These are phyloP conservation scores for Pseudogymnoascus pannorum DNA, from an alignment of 2,329 filamentous ascomycete species.

Conservation along the genomic window DNA sequence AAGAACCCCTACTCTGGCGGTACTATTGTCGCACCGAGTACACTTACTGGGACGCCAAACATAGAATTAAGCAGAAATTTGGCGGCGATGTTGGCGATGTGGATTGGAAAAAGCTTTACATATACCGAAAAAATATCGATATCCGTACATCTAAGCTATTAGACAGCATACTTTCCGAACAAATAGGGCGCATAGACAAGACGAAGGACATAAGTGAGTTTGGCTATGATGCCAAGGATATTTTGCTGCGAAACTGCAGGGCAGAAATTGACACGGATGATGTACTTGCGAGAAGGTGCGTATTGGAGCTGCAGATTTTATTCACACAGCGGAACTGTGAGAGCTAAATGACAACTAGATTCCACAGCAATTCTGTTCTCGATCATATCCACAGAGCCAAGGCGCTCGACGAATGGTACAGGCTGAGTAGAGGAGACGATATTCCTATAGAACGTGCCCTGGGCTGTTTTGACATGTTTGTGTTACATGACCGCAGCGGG, in stretches of 20 bases:
- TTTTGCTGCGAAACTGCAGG: slow-evolving; percentile 60
- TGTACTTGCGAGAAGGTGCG: slow-evolving; percentile 63
- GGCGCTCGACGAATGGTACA: slow-evolving; percentile 71
- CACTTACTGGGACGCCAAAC: slow-evolving; percentile 64
- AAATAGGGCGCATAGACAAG: slow-evolving; percentile 60
- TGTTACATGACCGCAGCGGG: slow-evolving; percentile 63
- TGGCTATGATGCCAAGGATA: slow-evolving; percentile 86
- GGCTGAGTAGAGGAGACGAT: slow-evolving; percentile 41
- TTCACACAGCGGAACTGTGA: slow-evolving; percentile 9
- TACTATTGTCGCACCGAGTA: slow-evolving; percentile 63
- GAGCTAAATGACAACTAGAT: slow-evolving; percentile 39
- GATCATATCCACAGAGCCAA: slow-evolving; percentile 73
- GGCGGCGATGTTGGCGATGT: slow-evolving; percentile 45
- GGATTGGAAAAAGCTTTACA: slow-evolving; percentile 68
- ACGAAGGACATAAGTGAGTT: slow-evolving; percentile 63
- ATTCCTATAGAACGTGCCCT: slow-evolving; percentile 66
- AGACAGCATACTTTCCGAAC: slow-evolving; percentile 62
- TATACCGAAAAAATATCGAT: slow-evolving; percentile 48
- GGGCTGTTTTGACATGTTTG: slow-evolving; percentile 83
- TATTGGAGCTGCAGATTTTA: neutral
- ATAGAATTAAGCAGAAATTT: slow-evolving; percentile 53
- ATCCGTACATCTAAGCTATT: slow-evolving; percentile 46
- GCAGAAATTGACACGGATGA: slow-evolving; percentile 54
- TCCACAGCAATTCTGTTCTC: slow-evolving; percentile 67
- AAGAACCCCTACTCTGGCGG: slow-evolving; percentile 73